Conservation (phyloP, 108 stramenopile genomes). For the Nitzschia putrida region DNA sequence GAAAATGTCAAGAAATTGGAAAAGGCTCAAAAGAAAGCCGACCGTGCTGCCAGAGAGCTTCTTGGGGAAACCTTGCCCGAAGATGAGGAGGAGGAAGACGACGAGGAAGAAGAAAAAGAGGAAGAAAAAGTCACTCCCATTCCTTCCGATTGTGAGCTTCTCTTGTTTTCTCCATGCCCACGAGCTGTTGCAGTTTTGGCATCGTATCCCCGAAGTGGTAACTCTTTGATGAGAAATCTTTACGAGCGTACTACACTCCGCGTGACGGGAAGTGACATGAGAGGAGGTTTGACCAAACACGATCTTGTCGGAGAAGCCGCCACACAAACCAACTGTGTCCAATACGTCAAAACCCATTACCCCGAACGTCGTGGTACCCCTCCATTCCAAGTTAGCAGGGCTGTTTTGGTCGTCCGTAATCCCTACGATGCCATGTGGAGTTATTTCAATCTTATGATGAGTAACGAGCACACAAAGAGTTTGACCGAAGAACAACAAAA, state of each 20-base stretch:
- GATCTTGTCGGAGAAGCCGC: constrained; percentile 82
- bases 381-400: constrained; percentile 54
- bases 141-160: constrained; percentile 46
- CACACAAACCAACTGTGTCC: constrained; percentile 64
- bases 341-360: constrained; percentile 91
- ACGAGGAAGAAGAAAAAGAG: constrained; percentile 23
- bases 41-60: no score
- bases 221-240: constrained; percentile 74
- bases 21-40: constrained; percentile 5
- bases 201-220: constrained; percentile 83
- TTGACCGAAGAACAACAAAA: constrained; percentile 53
- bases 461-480: constrained; percentile 76
- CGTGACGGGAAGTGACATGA: constrained; percentile 91
- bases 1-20: constrained; percentile 9
- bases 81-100: background rate
- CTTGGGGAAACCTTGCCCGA: background rate
- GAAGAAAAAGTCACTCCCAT: constrained; percentile 26
- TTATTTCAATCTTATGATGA: constrained; percentile 93
- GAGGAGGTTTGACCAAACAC: constrained; percentile 73
- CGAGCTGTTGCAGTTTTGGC: constrained; percentile 69
- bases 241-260: constrained; percentile 72
- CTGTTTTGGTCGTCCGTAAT: constrained; percentile 87
- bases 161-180: constrained; percentile 63
- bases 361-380: constrained; percentile 81
- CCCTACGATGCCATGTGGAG: constrained; percentile 94